Conservation (phyloP, 768 basidiomycete genomes). For the Pseudohyphozyma bogoriensis region DNA sequence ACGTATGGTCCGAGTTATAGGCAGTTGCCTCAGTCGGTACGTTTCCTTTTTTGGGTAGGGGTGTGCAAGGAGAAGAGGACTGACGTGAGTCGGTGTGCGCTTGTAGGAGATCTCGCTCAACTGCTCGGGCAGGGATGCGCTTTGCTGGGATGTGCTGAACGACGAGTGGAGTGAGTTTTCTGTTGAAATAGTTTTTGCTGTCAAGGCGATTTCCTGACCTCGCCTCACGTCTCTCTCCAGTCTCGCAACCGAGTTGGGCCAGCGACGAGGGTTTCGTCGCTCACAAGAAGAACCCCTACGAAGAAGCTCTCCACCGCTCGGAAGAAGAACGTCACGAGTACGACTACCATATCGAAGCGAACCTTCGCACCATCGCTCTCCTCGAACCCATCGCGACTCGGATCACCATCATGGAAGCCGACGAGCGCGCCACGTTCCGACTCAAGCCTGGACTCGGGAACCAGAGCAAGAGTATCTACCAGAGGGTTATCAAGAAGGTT, state of each 20-base stretch:
- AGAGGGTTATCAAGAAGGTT: slow-evolving; percentile 84
- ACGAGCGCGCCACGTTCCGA: slow-evolving; percentile 71
- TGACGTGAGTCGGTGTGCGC: background rate
- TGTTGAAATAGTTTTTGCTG: background rate
- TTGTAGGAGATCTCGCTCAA: slow-evolving; percentile 85
- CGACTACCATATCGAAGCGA: slow-evolving; percentile 85
- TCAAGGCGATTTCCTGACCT: background rate
- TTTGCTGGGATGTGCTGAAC: slow-evolving; percentile 91
- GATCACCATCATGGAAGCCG: slow-evolving; percentile 76
- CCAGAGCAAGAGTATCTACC: slow-evolving; percentile 72
- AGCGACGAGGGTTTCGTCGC: slow-evolving; percentile 88
- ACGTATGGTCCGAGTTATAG: slow-evolving; percentile 86
- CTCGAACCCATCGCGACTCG: slow-evolving; percentile 77
- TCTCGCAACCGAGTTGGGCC: slow-evolving; percentile 96
- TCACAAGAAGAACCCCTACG: slow-evolving; percentile 93
- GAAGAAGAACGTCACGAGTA: slow-evolving; percentile 98
- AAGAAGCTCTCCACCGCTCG: slow-evolving; percentile 89
- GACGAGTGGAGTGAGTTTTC: slow-evolving; percentile 62
- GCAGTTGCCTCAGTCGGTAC: slow-evolving; percentile 71
- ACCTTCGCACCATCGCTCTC: slow-evolving; percentile 77
- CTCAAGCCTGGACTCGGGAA: slow-evolving; percentile 85
- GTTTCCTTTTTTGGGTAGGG: slow-evolving; percentile 37
- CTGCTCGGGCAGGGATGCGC: slow-evolving; percentile 87
- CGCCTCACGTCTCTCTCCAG: slow-evolving; percentile 32
- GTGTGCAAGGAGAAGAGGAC: background rate